Conservation (phyloP, 352 stramenopile genomes). For the Globisporangium radiosum region DNA sequence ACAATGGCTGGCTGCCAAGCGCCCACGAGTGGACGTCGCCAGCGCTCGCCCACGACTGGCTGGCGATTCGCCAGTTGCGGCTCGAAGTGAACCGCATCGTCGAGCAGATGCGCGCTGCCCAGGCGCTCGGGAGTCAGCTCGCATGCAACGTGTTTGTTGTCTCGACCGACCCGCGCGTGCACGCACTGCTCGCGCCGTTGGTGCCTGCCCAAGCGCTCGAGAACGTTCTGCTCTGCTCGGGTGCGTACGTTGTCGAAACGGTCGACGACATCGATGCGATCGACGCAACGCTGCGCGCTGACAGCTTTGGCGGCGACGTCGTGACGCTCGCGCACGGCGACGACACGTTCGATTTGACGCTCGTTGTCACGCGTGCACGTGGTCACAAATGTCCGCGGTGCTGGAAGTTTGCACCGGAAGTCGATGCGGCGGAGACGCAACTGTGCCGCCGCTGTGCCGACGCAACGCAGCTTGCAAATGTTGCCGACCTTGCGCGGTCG, state of each 20-base stretch:
- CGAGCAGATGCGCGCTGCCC: constrained; percentile 55
- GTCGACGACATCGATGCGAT: constrained; percentile 32
- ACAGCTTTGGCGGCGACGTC: constrained; percentile 24
- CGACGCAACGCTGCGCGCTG: constrained; percentile 12
- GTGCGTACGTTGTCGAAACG: constrained; percentile 31
- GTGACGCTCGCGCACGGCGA: constrained; percentile 23
- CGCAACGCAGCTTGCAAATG: constrained; percentile 38
- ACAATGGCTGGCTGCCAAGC: constrained; percentile 53
- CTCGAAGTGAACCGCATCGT: constrained; percentile 76
- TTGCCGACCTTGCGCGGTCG: constrained; percentile 36
- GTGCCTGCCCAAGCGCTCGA: constrained; percentile 60
- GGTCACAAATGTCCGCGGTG: constrained; percentile 86
- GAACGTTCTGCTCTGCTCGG: constrained; percentile 71
- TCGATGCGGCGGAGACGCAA: constrained; percentile 42
- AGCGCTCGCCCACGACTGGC: constrained; percentile 75
- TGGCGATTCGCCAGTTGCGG: constrained; percentile 82
- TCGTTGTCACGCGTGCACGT: constrained; percentile 50
- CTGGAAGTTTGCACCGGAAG: constrained; percentile 76
- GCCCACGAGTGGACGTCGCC: constrained; percentile 45
- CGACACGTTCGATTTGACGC: constrained; percentile 36
- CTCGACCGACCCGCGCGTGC: constrained; percentile 19
- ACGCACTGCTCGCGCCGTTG: constrained; percentile 54
- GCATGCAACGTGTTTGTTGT: constrained; percentile 69
- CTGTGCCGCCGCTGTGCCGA: constrained; percentile 48
- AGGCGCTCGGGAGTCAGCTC: constrained; percentile 56